Conservation (phyloP, 2,329 filamentous ascomycete species). For the Thielaviopsis euricoi region DNA sequence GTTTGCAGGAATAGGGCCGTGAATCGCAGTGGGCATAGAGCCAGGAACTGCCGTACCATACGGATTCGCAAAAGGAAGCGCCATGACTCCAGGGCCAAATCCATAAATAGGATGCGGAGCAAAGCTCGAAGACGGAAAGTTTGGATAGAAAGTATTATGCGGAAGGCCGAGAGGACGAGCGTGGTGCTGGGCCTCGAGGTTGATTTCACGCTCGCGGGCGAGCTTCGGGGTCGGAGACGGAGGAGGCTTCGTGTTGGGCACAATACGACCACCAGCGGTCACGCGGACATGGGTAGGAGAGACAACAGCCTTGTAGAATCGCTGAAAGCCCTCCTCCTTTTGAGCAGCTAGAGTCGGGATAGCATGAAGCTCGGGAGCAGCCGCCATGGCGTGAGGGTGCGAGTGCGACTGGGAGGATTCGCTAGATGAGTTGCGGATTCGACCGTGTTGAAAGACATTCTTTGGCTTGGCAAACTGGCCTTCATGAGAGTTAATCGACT, state of each 20-base stretch:
- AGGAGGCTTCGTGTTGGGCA: conserved; percentile 42
- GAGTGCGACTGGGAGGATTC: not conserved
- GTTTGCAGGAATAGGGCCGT: not conserved
- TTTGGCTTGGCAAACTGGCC: conserved; percentile 4
- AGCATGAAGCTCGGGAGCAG: conserved; percentile 29
- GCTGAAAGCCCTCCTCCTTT: conserved; percentile 47
- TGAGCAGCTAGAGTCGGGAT: conserved; percentile 37
- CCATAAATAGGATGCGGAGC: conserved; percentile 19
- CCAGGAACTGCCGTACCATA: conserved; percentile 3
- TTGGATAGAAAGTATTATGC: conserved; percentile 15
- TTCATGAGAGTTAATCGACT: conserved; percentile 1
- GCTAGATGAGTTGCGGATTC: conserved; percentile 6
- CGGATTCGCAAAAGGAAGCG: conserved; percentile 10
- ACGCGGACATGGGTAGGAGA: conserved; percentile 52
- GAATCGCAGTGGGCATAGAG: conserved; percentile 1
- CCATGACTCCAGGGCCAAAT: conserved; percentile 17
- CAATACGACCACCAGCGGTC: conserved; percentile 49
- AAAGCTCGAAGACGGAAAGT: conserved; percentile 16
- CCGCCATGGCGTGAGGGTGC: conserved; percentile 8
- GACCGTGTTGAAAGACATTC: conserved; percentile 5
- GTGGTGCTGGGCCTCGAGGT: conserved; percentile 4
- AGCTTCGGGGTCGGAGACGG: conserved; percentile 34
- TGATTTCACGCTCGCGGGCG: conserved; percentile 5
- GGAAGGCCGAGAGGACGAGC: conserved; percentile 17
- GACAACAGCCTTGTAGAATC: conserved; percentile 51